Base-by-base conservation (phyloP, 805 yeast genomes). In the Ogataea pignaliae region DNA sequence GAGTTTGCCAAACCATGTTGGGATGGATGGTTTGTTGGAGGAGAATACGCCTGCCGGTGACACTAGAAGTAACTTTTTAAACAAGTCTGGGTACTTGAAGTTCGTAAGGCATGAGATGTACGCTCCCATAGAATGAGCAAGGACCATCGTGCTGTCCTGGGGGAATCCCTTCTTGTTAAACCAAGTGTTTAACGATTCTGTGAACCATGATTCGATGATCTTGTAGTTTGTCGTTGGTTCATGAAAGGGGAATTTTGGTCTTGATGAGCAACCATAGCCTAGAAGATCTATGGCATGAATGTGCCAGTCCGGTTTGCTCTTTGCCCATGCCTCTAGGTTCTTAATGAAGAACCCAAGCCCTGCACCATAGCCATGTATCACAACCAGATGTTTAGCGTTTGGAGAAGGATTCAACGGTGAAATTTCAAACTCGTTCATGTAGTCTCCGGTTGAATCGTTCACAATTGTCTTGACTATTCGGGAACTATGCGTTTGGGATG, bases 111-210 rank as follows among this genome's bases (percentile, higher is more conserved):
- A 76, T 59, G 85, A 76, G 17, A 91, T 55, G 59, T 90, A 91
- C 0, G 95, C 97, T 4, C 99, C 99, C 77, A 93, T 73, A 0
- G 97, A 89, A 65, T 91, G 99, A 1, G 96, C 95, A 63, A 81
- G 77, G 36, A 79, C 74, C 41, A 83, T 66, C 46, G 79, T 79
- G 3, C 40, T 36, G 15, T 36, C 31, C 12, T 15, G 16, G 44
- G 73, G 41, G 18, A 64, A 41, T 7, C 59, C 47, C 40, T 83
- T 65, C 37, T 66, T 60, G 2, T 48, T 44, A 42, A 85, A 68
- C 95, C 96, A 88, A 17, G 65, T 66, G 39, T 75, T 75, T 36
- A 85, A 68, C 0, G 91, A 75, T 39, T 82, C 79, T 41, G 78
- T 76, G 56, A 84, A 85, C 75, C 81, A 81, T 15, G 63, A 57